Percentiles rank a stretch among this genome's conserved stretches.
Conservation (phyloP, 176 grass and related monocot species). For the Avena insularis region DNA sequence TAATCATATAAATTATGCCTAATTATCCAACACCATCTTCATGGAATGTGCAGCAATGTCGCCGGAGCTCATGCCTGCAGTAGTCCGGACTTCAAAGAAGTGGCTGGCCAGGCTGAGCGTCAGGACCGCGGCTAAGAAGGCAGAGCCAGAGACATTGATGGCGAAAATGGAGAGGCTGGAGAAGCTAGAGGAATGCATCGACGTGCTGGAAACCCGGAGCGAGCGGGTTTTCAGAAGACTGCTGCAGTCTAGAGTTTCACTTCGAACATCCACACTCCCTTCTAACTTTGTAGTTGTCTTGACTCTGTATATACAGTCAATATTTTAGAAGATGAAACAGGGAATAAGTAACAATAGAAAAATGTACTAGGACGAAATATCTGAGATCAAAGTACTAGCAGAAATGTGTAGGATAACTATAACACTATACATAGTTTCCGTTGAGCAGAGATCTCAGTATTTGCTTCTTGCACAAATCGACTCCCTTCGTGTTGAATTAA, state of each 20-base stretch:
- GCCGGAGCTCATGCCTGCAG: background rate
- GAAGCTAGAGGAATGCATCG: constrained; percentile 11
- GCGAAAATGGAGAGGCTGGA: constrained; percentile 34
- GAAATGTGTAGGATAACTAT: background rate
- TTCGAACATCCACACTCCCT: constrained; percentile 19
- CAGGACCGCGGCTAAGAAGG: background rate
- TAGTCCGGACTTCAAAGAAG: constrained; percentile 23
- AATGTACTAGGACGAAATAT: background rate
- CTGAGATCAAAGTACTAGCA: background rate
- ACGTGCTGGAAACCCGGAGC: background rate
- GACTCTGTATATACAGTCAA: background rate
- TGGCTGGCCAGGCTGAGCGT: constrained; percentile 29
- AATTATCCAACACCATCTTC: constrained; percentile 20
- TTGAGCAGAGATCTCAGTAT: background rate
- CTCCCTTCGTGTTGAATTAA: background rate
- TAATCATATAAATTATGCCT: too few species aligned
- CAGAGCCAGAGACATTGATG: constrained; percentile 21
- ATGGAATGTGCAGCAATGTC: constrained; percentile 40
- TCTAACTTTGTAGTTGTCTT: background rate
- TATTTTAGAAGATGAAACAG: constrained; percentile 3
- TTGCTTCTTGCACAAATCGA: background rate
- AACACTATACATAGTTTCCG: background rate
- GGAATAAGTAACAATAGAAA: background rate
- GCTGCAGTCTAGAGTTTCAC: constrained; percentile 32
- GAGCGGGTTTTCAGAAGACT: constrained; percentile 17